Evolutionary conservation across 768 basidiomycete genomes (phyloP).

Genomic region (Boletus eberwhitei): DNA sequence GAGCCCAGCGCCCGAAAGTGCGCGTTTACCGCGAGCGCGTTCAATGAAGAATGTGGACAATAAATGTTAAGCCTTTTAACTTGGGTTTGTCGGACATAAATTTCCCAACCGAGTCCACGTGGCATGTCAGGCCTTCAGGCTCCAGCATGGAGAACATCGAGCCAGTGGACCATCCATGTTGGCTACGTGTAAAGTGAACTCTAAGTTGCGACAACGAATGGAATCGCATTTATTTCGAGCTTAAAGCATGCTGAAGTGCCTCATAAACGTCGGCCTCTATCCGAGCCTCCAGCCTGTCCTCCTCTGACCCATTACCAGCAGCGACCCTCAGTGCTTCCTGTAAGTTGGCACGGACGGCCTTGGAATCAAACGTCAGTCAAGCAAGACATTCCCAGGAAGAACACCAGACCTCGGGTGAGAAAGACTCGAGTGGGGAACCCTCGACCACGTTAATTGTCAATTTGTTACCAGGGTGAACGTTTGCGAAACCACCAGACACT

Average conservation of each 20-base stretch:
- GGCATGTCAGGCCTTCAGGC: not conserved
- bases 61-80: not conserved
- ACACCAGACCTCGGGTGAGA: slow-evolving; percentile 78
- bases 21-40: not conserved
- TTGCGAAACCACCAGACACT: slow-evolving; percentile 98
- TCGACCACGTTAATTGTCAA: slow-evolving; percentile 97
- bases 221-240: slow-evolving; percentile 37
- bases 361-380: slow-evolving; percentile 12
- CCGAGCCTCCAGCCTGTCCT: slow-evolving; percentile 88
- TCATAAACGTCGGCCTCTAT: slow-evolving; percentile 98
- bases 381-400: not conserved
- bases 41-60: not conserved
- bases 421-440: slow-evolving; percentile 87
- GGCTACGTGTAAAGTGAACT: slow-evolving; percentile 1
- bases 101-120: not conserved
- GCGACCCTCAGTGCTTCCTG: slow-evolving; percentile 84
- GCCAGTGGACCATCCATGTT: not conserved
- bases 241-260: slow-evolving; percentile 83
- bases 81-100: not conserved
- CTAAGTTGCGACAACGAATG: slow-evolving; percentile 12
- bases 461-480: slow-evolving; percentile 95
- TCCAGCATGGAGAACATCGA: not conserved
- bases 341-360: slow-evolving; percentile 90
- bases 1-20: not conserved
- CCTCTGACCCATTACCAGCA: slow-evolving; percentile 81